A percentile compares a stretch with the other conserved stretches of the same genome.
Evolutionary conservation across 371 early-diverging fungal genomes (phyloP).

Genomic region (Mortierella sp.): DNA sequence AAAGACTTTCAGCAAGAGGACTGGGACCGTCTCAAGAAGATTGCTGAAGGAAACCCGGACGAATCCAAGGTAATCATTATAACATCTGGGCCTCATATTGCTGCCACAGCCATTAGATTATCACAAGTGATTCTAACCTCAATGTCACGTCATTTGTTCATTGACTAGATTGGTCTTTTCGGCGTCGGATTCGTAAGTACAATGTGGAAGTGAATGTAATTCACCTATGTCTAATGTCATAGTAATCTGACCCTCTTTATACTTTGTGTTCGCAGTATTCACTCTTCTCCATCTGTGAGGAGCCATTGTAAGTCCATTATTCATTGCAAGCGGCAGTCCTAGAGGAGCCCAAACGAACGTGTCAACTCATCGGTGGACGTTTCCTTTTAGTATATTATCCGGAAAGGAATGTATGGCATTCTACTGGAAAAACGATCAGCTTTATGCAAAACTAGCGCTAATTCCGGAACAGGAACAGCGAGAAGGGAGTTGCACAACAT

Average conservation of each 20-base stretch:
- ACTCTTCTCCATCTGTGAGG: conserved; percentile 88
- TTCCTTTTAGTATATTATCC: conserved; percentile 64
- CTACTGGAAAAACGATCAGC: conserved; percentile 89
- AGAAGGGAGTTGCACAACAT: conserved; percentile 73
- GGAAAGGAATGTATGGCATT: conserved; percentile 88
- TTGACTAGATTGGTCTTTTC: conserved; percentile 84
- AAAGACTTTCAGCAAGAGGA: conserved; percentile 84
- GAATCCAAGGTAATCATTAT: conserved; percentile 63
- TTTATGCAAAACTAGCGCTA: conserved; percentile 80
- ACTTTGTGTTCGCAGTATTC: conserved; percentile 59
- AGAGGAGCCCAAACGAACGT: not conserved
- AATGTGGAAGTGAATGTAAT: not conserved
- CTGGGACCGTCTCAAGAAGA: conserved; percentile 84
- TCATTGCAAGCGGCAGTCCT: not conserved
- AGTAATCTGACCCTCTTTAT: too few relatives aligned
- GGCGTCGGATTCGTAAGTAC: conserved; percentile 80
- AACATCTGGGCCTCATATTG: not conserved
- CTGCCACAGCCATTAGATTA: not conserved
- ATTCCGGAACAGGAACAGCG: conserved; percentile 58
- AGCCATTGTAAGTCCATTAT: conserved; percentile 73
- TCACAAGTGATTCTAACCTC: not conserved
- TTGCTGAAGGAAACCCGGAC: conserved; percentile 94
- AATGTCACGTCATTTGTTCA: not conserved
- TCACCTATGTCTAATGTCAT: too few relatives aligned
- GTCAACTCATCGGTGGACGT: too few relatives aligned